phyloP scores from a whole-genome alignment of 2,329 filamentous ascomycete genomes.

The Talaromyces sp. region DNA sequence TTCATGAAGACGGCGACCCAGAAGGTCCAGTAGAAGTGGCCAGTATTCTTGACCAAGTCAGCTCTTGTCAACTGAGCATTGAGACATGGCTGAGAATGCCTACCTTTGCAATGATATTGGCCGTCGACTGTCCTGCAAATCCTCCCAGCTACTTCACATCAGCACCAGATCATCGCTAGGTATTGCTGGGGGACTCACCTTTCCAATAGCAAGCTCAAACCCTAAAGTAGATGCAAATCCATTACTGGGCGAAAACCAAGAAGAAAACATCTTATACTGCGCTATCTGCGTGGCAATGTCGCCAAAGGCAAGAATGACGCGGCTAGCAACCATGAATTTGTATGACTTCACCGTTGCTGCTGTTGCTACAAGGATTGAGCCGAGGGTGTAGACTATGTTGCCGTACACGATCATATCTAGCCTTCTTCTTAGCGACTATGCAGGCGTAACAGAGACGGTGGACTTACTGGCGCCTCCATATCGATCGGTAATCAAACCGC shows the following conservation, averaged over 20 bases:
- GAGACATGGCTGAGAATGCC: not conserved
- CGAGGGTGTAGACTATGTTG: constrained; percentile 56
- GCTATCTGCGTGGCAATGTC: constrained; percentile 61
- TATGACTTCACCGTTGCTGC: constrained; percentile 54
- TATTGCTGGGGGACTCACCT: constrained; percentile 28
- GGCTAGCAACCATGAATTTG: constrained; percentile 56
- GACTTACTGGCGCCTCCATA: constrained; percentile 51
- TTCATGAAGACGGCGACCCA: constrained; percentile 63
- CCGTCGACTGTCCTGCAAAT: constrained; percentile 56
- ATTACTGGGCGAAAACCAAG: constrained; percentile 58
- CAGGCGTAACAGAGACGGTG: not conserved
- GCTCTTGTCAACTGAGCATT: not conserved
- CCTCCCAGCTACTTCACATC: constrained; percentile 43
- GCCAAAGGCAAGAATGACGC: constrained; percentile 53
- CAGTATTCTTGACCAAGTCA: constrained; percentile 40
- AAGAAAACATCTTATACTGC: constrained; percentile 61
- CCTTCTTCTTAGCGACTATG: not conserved
- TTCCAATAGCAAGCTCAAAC: constrained; percentile 57
- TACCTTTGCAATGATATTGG: constrained; percentile 53
- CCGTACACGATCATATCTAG: constrained; percentile 53
- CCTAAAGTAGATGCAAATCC: constrained; percentile 59
- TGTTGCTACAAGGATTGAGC: constrained; percentile 55
- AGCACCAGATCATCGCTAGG: not conserved
- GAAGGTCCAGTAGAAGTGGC: constrained; percentile 58
- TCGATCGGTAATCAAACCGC: constrained; percentile 54